Evolutionary conservation across 2,329 filamentous ascomycete genomes (phyloP).

Genomic region (Pleurostoma richardsiae): DNA sequence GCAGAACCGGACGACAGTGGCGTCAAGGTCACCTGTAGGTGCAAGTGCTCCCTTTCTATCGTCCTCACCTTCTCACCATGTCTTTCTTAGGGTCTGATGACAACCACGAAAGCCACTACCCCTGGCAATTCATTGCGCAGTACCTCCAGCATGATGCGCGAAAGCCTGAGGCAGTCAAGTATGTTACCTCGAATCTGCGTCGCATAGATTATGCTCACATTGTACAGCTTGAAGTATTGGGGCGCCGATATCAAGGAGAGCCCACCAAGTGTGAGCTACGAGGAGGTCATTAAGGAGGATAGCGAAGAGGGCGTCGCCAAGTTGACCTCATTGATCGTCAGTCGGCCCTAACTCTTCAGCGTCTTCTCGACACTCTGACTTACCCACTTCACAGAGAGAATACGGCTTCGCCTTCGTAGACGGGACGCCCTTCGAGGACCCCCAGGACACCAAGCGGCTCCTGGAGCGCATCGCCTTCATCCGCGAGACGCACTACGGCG

Average conservation of each 20-base stretch:
- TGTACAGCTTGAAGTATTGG: conserved; percentile 18
- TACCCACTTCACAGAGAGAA: conserved; percentile 50
- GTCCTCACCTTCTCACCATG: conserved; percentile 7
- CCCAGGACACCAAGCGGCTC: conserved; percentile 67
- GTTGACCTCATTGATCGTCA: conserved; percentile 62
- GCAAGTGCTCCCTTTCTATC: not conserved
- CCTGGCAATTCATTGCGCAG: conserved; percentile 54
- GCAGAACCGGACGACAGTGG: conserved; percentile 27
- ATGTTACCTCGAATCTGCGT: conserved; percentile 7
- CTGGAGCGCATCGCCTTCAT: conserved; percentile 82
- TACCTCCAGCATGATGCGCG: conserved; percentile 31
- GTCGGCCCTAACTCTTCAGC: conserved; percentile 10
- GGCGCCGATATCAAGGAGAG: conserved; percentile 26
- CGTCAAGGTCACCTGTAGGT: conserved; percentile 46
- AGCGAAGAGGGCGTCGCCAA: conserved; percentile 50
- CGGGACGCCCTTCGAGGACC: conserved; percentile 57
- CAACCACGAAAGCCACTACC: conserved; percentile 63
- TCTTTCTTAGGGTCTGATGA: conserved; percentile 55
- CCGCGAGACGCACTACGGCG: conserved; percentile 85
- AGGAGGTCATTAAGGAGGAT: conserved; percentile 49
- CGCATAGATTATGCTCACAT: not conserved
- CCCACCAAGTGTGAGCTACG: conserved; percentile 56
- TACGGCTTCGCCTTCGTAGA: conserved; percentile 77
- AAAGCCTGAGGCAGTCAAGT: conserved; percentile 25
- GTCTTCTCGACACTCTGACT: too few species aligned